Conservation (phyloP, 768 basidiomycete species). For the Clitopilus hobsonii region DNA sequence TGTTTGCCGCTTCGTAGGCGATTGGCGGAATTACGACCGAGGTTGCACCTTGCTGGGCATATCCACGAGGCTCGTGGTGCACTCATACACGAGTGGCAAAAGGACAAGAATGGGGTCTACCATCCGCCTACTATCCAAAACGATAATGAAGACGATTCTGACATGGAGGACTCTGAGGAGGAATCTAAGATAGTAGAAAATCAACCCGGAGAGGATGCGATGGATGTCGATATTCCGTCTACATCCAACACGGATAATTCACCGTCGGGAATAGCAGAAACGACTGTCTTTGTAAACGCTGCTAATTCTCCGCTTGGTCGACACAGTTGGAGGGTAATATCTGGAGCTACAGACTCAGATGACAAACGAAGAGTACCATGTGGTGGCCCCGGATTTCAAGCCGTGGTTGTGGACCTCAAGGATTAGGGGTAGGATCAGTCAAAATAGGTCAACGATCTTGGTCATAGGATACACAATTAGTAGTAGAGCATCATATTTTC, state of each 20-base stretch:
- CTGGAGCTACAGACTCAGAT: background rate
- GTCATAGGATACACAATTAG: constrained; percentile 12
- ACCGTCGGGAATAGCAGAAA: constrained; percentile 1
- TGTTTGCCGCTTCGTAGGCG: constrained; percentile 42
- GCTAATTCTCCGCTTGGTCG: constrained; percentile 32
- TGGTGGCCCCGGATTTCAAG: constrained; percentile 38
- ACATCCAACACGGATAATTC: background rate
- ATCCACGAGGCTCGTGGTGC: constrained; percentile 63
- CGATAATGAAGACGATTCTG: constrained; percentile 11
- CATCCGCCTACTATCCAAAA: background rate
- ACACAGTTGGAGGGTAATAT: constrained; percentile 13
- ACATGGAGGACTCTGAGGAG: constrained; percentile 18
- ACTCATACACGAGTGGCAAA: constrained; percentile 31
- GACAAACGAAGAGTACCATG: constrained; percentile 17
- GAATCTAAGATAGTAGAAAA: constrained; percentile 5
- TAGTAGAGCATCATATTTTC: background rate
- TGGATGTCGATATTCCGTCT: background rate
- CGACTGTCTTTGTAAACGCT: constrained; percentile 43
- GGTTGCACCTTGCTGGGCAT: constrained; percentile 56
- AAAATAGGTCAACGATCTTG: background rate
- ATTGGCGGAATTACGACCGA: constrained; percentile 33
- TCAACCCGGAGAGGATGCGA: too few relatives aligned
- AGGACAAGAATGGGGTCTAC: constrained; percentile 1
- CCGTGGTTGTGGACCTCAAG: constrained; percentile 39
- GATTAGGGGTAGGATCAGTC: constrained; percentile 14